Base-by-base conservation (phyloP, 257 asterid genomes). In the Osmanthus fragrans region DNA sequence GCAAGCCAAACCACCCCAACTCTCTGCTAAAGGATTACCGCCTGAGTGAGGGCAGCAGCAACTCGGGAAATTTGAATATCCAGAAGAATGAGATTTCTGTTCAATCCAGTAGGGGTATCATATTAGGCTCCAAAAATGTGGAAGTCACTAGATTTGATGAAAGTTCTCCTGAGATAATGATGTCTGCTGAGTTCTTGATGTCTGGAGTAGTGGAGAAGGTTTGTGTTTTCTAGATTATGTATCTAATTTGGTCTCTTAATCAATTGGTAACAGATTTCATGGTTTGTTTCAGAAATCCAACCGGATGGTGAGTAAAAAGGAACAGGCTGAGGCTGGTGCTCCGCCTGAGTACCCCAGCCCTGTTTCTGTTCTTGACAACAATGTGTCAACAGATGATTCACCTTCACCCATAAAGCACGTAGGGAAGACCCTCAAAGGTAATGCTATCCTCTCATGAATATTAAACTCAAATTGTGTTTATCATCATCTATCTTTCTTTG, bases 341-440 rank as follows among this genome's bases (percentile, higher is more conserved):
- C 82, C 90, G 40, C 88, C 88, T 0, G 93, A 94, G 81, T 84
- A 87, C 87, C 90, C 96, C 1, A 92, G 99, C 77, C 99, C 99
- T 0, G 86, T 94, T 65, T 94, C 99, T 16, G 97, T 94, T 85
- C 99, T 94, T 36, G 82, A 42, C 65, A n/a, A 47, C 58, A 47
- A 16, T 5, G 21, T 47, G 21, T 83, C 82, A 63, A 83, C 74
- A 60, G 90, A 85, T 58, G 90, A 88, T 79, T 89, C 94, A 6
- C 88, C 89, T 69, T 88, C 96, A 79, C 97, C 97, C 5, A 68
- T 86, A 42, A 89, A 91, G 83, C 85, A 85, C 76, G 58, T 79
- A 4, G 82, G 84, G 54, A 89, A 86, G 87, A 63, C 81, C 77
- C 84, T 86, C 29, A 77, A 77, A 89, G 96, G 98, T 94, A 88